Evolutionary conservation across 2,329 filamentous ascomycete genomes (phyloP), one percentile per base, ranked within the genome.

Genomic region (Colletotrichum abscissum): DNA sequence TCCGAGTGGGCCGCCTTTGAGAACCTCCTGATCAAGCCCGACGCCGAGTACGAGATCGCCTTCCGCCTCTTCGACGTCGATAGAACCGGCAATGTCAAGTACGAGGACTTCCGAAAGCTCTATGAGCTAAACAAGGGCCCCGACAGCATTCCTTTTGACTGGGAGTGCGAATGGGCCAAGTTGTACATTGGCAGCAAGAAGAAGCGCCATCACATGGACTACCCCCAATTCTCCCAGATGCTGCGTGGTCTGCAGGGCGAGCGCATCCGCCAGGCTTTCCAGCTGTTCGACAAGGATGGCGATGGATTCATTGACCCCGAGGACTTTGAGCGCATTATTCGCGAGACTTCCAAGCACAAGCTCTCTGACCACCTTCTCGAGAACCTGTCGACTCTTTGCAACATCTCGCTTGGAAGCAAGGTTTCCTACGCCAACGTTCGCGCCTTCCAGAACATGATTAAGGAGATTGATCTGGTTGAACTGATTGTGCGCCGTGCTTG

Each of bases 1-100:
- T 87, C 91, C 73, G 97, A 99, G 85, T 99, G 96, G 95, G 92
- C 90, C 59, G 93, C 93, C 76, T 99, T 98, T 84, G 94, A 98
- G 86, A 97, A 97, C 86, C 90, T 99, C 75, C 92, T 99, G 72
- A 89, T 89, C 77, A 98, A 98, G 85, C 94, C 97, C 75, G 97
- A 98, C 81, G 97, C 97, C 82, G 97, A 99, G 86, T 99, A 99
- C 85, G 95, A 98, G 84, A 98, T 99, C 78, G 96, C 97, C 19
- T 99, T 98, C 86, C 94, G 97, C 78, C 90, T 99, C 68, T 99
- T 99, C 84, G 96, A 98, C 81, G 89, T 94, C 78, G 92, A 96
- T 64, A 91, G 94, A 74, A 93, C 91, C 24, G 97, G 97, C 74
- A 90, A 90, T 62, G 95, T 99, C 80, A 96, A 95, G 82, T 98